Evolutionary conservation across 2,329 filamentous ascomycete genomes (phyloP), one percentile per base, ranked within the genome.

Genomic region (Didymella exigua): DNA sequence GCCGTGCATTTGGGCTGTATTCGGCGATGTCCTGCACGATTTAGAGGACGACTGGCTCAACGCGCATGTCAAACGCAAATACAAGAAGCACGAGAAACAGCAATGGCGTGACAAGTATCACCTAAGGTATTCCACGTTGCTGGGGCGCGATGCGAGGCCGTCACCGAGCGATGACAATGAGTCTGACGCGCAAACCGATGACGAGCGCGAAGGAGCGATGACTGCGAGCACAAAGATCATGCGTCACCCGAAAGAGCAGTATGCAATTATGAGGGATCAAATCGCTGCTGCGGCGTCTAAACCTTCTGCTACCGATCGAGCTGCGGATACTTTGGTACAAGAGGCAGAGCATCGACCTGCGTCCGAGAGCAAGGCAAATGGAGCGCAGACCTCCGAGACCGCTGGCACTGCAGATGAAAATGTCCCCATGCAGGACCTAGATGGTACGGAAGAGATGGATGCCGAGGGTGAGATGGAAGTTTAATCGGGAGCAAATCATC

Each of bases 11-110:
- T 74, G 71, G 71, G 70, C 68, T n/a, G 64, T 55, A 0, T 74
- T 74, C 41, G 72, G 72, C 8, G 71, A 74, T 16, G 49, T 54
- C 26, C 40, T 73, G 21, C 61, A 63, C 13, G 70, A 64, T 23
- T 56, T 59, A 13, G 64, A 68, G 10, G 60, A 65, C 7, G 72
- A 74, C 40, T 66, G 63, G 62, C 69, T 73, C 49, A 66, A 66
- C n/a, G 54, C 68, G 26, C 62, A 71, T 45, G 66, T 73, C 37
- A 68, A 66, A 47, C 62, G 66, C 36, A 68, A 65, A 30, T 56
- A 44, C 11, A 62, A 59, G 38, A 63, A 60, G 18, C 55, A 63
- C 18, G 51, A 61, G 9, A 57, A 66, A 29, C 60, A 63, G 33
- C 57, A 59, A 24, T 70, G 65, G 69, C 64, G 62, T 13, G 60